Percentiles rank a stretch among this genome's conserved stretches.
These are phyloP conservation scores for Arctostaphylos glauca DNA, from an alignment of 148 eudicot species.

Conservation along the genomic window DNA sequence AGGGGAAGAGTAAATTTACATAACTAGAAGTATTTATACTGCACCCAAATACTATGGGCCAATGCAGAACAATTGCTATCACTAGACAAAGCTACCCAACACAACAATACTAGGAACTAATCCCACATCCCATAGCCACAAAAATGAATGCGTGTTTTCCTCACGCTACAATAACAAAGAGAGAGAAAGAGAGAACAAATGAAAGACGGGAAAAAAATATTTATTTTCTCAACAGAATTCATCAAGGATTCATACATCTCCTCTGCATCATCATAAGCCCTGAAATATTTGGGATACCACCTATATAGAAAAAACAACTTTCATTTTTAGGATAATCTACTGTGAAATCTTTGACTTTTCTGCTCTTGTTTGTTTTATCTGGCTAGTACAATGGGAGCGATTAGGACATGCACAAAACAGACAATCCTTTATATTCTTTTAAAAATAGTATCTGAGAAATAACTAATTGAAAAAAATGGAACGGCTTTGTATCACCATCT, in stretches of 20 bases:
- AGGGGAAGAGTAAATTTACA: background rate
- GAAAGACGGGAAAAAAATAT: background rate
- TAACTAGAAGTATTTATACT: background rate
- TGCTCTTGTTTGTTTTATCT: background rate
- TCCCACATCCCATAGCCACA: background rate
- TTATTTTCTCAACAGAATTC: background rate
- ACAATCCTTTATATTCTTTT: background rate
- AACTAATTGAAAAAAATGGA: background rate
- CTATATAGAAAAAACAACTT: background rate
- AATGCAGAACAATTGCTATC: conserved; percentile 21
- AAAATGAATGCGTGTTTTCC: background rate
- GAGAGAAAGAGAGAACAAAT: background rate
- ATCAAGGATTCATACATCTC: too few species aligned
- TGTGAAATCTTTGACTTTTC: background rate
- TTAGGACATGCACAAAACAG: conserved; percentile 1
- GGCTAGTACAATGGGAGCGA: background rate
- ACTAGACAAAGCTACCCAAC: conserved; percentile 18
- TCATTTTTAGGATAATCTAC: background rate
- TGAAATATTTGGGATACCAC: background rate
- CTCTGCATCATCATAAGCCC: background rate
- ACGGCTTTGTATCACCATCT: background rate
- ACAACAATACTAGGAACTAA: conserved; percentile 8
- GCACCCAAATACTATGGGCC: conserved; percentile 31
- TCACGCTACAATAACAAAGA: background rate
- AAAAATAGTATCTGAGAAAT: background rate